Evolutionary conservation across 768 basidiomycete genomes (phyloP).

Genomic region (Lactarius trivialis): DNA sequence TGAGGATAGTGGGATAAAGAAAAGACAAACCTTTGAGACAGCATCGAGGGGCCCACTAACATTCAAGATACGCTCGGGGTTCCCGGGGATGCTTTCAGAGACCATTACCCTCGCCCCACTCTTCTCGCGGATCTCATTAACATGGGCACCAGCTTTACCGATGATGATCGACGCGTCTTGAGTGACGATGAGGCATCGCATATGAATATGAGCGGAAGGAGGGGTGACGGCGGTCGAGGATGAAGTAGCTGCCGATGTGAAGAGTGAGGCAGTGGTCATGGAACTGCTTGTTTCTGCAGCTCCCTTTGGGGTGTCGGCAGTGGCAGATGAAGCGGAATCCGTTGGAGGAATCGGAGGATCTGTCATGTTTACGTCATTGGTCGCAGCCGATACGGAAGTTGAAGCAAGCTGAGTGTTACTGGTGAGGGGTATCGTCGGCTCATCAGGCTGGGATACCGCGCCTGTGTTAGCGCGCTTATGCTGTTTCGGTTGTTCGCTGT

Average conservation of each 20-base stretch:
- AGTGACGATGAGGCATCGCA: constrained; percentile 97
- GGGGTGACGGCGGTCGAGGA: constrained; percentile 41
- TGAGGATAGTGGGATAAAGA: constrained; percentile 6
- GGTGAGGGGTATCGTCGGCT: constrained; percentile 32
- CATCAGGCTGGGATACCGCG: constrained; percentile 45
- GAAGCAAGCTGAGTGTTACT: constrained; percentile 39
- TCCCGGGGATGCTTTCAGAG: constrained; percentile 96
- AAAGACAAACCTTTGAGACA: constrained; percentile 80
- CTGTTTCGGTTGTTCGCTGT: constrained; percentile 71
- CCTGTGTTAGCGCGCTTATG: constrained; percentile 83
- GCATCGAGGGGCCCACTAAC: constrained; percentile 96
- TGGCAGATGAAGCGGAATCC: constrained; percentile 48
- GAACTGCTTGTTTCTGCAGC: constrained; percentile 31
- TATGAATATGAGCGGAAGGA: constrained; percentile 84
- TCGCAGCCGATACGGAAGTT: constrained; percentile 32
- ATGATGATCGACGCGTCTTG: constrained; percentile 99
- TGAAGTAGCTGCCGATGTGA: constrained; percentile 47
- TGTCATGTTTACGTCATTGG: constrained; percentile 61
- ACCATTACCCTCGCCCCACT: constrained; percentile 95
- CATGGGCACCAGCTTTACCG: constrained; percentile 90
- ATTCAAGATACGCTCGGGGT: constrained; percentile 97
- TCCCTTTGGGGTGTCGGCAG: constrained; percentile 46
- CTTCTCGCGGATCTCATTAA: constrained; percentile 98
- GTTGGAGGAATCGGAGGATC: constrained; percentile 36
- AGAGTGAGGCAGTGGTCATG: constrained; percentile 31